Conservation (phyloP, 1,139 yeast species). For the Geotrichum phurueaensis region DNA sequence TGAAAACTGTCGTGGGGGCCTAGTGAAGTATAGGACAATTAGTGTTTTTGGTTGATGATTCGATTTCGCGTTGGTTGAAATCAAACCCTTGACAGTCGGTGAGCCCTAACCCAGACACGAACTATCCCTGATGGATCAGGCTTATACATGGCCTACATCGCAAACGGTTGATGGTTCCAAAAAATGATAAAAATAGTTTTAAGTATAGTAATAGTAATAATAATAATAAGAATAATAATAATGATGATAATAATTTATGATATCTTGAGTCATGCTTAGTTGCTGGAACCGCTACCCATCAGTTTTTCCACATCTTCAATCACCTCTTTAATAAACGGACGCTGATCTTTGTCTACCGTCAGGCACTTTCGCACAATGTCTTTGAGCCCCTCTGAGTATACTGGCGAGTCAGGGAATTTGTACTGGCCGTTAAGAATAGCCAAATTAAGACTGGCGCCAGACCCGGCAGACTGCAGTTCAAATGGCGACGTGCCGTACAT, state of each 20-base stretch:
- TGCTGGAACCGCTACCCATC: neutral
- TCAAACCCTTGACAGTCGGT: neutral
- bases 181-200: too few species aligned
- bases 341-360: conserved; percentile 48
- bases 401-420: conserved; percentile 51
- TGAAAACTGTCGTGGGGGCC: neutral
- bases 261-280: neutral
- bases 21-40: neutral
- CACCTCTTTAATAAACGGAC: conserved; percentile 62
- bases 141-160: neutral
- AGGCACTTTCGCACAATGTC: conserved; percentile 56
- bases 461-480: conserved; percentile 71
- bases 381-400: conserved; percentile 52
- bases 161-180: neutral
- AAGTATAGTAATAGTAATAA: too few species aligned
- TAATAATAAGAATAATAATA: too few species aligned
- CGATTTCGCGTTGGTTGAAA: neutral
- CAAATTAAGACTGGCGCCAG: conserved; percentile 74
- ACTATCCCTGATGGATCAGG: neutral
- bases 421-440: conserved; percentile 72
- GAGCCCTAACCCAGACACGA: neutral
- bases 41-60: neutral
- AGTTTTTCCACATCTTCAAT: conserved; percentile 34
- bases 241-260: neutral
- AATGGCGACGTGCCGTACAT: conserved; percentile 82